These are phyloP conservation scores for Pythium periplocum DNA, from an alignment of 352 stramenopile genomes.

Conservation along the genomic window DNA sequence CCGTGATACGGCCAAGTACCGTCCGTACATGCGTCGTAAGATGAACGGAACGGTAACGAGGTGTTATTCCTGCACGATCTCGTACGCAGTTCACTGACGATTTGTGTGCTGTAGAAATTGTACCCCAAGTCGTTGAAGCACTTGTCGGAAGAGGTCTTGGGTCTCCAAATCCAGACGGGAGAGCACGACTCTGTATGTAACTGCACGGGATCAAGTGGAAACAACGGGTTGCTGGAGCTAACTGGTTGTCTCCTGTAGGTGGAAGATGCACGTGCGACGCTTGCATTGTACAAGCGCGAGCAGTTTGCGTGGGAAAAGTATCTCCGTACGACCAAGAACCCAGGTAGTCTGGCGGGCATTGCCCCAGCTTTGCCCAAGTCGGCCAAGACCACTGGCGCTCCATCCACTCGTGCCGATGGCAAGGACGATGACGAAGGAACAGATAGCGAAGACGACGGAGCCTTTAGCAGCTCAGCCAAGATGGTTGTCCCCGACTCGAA, in stretches of 20 bases:
- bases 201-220: no score
- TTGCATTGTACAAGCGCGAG: slow-evolving; percentile 80
- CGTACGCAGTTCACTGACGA: not conserved
- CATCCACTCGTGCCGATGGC: slow-evolving; percentile 14
- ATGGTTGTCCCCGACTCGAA: slow-evolving; percentile 52
- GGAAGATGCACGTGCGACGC: slow-evolving; percentile 68
- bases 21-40: slow-evolving; percentile 83
- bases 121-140: slow-evolving; percentile 80
- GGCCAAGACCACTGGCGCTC: slow-evolving; percentile 4
- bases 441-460: slow-evolving; percentile 22
- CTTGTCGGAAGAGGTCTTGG: slow-evolving; percentile 63
- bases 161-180: slow-evolving; percentile 64
- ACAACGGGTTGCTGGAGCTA: not conserved
- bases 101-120: slow-evolving; percentile 52
- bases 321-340: slow-evolving; percentile 57
- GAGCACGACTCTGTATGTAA: slow-evolving; percentile 77
- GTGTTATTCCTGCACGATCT: not conserved
- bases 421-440: slow-evolving; percentile 18
- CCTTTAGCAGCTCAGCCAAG: slow-evolving; percentile 6
- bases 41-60: slow-evolving; percentile 66
- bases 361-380: slow-evolving; percentile 37
- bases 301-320: slow-evolving; percentile 86
- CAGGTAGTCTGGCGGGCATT: slow-evolving; percentile 40
- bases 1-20: slow-evolving; percentile 79
- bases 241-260: slow-evolving; percentile 26